Conservation (phyloP, 352 stramenopile genomes). For the Globisporangium nodosum region DNA sequence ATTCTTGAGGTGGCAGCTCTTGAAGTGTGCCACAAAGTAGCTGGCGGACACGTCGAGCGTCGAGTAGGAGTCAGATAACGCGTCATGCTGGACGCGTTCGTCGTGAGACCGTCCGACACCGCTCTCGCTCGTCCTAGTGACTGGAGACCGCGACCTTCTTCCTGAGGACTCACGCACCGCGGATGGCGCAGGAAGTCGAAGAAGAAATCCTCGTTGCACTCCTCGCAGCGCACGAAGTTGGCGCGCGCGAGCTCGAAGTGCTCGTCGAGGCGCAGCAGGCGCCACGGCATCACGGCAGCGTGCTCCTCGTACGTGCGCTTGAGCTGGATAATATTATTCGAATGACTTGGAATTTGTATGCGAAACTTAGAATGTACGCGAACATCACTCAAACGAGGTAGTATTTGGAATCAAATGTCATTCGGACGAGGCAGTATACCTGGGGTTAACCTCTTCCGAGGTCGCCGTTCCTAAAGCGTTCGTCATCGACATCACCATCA, state of each 20-base stretch:
- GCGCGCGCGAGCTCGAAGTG: conserved; percentile 59
- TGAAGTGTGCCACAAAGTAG: conserved; percentile 82
- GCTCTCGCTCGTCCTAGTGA: no score
- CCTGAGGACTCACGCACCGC: conserved; percentile 20
- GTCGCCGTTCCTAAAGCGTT: not conserved
- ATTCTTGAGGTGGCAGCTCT: conserved; percentile 75
- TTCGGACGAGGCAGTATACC: not conserved
- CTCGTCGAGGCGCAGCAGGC: conserved; percentile 41
- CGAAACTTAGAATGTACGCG: not conserved
- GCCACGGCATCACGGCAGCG: conserved; percentile 10
- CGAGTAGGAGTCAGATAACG: no score
- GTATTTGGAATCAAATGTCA: not conserved
- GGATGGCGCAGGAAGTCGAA: conserved; percentile 76
- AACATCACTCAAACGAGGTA: not conserved
- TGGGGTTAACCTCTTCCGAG: not conserved
- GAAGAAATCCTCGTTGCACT: conserved; percentile 80
- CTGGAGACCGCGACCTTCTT: no score
- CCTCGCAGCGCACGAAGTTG: conserved; percentile 75
- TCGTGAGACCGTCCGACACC: no score
- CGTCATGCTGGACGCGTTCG: no score
- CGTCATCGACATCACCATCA: not conserved
- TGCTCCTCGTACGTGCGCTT: not conserved
- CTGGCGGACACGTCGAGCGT: conserved; percentile 12
- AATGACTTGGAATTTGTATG: no score
- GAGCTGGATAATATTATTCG: no score